Conservation (phyloP, 257 asterid genomes). For the Nicotiana knightiana region DNA sequence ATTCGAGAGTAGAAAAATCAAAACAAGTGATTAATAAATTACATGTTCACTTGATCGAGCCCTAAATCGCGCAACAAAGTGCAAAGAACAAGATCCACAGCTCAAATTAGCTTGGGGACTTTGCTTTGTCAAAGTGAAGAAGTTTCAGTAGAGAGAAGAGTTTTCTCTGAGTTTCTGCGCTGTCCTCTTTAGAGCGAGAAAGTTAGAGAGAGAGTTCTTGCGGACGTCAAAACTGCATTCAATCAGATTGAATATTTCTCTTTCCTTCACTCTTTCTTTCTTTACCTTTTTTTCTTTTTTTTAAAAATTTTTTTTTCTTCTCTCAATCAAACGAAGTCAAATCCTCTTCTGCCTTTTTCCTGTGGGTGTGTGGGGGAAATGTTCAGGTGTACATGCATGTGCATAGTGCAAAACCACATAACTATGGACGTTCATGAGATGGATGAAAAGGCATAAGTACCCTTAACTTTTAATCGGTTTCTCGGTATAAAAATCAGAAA, state of each 20-base stretch:
- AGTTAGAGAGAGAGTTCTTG: slow-evolving; percentile 19
- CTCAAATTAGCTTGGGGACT: not conserved
- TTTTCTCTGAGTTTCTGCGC: slow-evolving; percentile 16
- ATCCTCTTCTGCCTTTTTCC: slow-evolving; percentile 18
- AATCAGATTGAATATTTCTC: slow-evolving; percentile 28
- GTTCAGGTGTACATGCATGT: no score
- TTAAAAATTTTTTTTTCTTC: slow-evolving; percentile 1
- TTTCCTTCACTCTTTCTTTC: slow-evolving; percentile 23
- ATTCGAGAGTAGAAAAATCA: not conserved
- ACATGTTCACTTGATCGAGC: slow-evolving; percentile 21
- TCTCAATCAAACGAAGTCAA: slow-evolving; percentile 31
- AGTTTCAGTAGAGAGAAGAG: not conserved
- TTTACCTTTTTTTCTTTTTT: no score
- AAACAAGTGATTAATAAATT: not conserved
- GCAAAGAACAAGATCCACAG: slow-evolving; percentile 16
- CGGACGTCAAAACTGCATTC: slow-evolving; percentile 47
- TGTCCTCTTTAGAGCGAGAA: slow-evolving; percentile 30
- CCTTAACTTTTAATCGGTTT: no score
- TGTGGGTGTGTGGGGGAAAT: no score
- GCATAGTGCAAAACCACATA: no score
- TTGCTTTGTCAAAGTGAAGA: not conserved
- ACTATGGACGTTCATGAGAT: no score
- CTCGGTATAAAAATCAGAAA: no score
- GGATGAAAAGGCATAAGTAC: no score
- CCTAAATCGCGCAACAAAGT: slow-evolving; percentile 9